A percentile compares a stretch with the other conserved stretches of the same genome.
Evolutionary conservation across 2,329 filamentous ascomycete species (phyloP).

Genomic region (Lachnellula subtilissima): DNA sequence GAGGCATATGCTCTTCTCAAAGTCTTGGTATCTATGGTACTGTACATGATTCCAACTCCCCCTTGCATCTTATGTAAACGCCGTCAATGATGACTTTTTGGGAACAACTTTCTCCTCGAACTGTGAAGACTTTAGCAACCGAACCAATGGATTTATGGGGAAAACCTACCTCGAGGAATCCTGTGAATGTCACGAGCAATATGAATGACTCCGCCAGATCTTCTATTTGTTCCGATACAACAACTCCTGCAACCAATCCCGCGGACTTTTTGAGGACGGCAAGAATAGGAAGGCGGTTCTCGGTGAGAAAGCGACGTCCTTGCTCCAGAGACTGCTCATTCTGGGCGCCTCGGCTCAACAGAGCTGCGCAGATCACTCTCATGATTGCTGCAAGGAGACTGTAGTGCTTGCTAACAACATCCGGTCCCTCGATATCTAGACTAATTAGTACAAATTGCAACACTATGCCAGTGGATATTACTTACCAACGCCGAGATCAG

Average conservation of each 20-base stretch:
- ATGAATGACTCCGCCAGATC: conserved; percentile 83
- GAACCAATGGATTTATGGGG: background rate
- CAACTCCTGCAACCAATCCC: conserved; percentile 57
- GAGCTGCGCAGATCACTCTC: conserved; percentile 74
- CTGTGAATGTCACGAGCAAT: conserved; percentile 74
- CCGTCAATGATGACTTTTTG: conserved; percentile 21
- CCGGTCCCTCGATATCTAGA: conserved; percentile 28
- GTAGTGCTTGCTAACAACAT: conserved; percentile 46
- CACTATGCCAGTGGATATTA: conserved; percentile 9
- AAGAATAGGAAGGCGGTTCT: conserved; percentile 79
- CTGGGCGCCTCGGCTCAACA: conserved; percentile 75
- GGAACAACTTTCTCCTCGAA: conserved; percentile 35
- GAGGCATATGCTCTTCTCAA: background rate
- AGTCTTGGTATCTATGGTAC: background rate
- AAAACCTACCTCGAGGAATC: conserved; percentile 73
- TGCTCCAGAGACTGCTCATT: conserved; percentile 70
- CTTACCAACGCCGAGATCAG: conserved; percentile 75
- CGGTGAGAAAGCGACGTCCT: conserved; percentile 72
- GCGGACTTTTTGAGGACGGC: conserved; percentile 87
- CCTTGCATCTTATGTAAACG: conserved; percentile 20
- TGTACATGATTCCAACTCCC: background rate
- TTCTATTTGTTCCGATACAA: conserved; percentile 53
- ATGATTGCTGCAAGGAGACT: conserved; percentile 74
- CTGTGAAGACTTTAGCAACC: conserved; percentile 21
- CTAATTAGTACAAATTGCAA: conserved; percentile 3